These are phyloP conservation scores for Forsythia suspensa DNA, from an alignment of 257 asterid genomes.

Conservation along the genomic window DNA sequence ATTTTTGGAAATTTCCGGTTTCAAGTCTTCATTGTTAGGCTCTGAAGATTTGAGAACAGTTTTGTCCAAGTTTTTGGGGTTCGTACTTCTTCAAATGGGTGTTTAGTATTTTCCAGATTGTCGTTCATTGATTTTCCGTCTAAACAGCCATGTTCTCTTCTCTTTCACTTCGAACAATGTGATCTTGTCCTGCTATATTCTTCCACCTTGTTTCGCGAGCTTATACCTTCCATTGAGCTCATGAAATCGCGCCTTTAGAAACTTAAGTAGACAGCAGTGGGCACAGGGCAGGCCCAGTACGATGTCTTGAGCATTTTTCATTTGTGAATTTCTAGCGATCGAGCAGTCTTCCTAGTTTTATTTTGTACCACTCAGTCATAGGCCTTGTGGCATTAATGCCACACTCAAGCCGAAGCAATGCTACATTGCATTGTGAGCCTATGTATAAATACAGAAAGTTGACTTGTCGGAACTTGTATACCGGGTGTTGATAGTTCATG, in stretches of 20 bases:
- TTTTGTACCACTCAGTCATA: too few species aligned
- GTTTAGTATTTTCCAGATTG: not conserved
- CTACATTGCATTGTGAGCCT: not conserved
- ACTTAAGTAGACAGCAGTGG: not conserved
- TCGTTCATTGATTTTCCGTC: not conserved
- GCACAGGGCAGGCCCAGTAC: not conserved
- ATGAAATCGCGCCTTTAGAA: not conserved
- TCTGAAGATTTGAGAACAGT: not conserved
- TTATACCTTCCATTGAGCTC: not conserved
- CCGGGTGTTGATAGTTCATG: constrained; percentile 76
- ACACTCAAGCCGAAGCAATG: not conserved
- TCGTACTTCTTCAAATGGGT: not conserved
- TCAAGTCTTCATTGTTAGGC: not conserved
- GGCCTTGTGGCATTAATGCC: too few species aligned
- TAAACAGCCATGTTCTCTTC: not conserved
- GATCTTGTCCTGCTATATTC: not conserved
- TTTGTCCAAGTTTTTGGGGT: not conserved
- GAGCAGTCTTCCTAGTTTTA: too few species aligned
- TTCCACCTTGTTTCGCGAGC: not conserved
- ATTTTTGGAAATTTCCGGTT: not conserved
- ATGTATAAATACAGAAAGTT: not conserved
- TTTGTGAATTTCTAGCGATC: too few species aligned
- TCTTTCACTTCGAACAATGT: not conserved
- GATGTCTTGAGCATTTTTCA: too few species aligned
- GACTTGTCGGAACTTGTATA: constrained; percentile 4